Percentiles rank a stretch among this genome's conserved stretches.
Conservation (phyloP, 495 filamentous ascomycete species). For the Penicillium subrubescens region DNA sequence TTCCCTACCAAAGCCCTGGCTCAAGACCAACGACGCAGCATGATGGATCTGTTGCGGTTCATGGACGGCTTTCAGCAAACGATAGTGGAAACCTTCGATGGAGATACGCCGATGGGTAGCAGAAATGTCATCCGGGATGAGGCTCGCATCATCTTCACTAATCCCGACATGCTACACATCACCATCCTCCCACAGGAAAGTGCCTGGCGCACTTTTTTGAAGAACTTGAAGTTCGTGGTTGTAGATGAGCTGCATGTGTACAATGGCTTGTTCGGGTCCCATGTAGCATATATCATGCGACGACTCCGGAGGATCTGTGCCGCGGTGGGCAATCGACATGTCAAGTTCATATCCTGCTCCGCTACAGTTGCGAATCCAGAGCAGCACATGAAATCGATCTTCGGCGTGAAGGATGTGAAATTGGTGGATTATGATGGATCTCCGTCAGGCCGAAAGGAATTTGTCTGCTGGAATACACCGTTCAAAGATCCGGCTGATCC, state of each 20-base stretch:
- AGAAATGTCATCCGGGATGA: conserved; percentile 82
- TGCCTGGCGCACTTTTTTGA: conserved; percentile 82
- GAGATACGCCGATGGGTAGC: conserved; percentile 83
- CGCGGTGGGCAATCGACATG: conserved; percentile 82
- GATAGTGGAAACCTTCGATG: conserved; percentile 92
- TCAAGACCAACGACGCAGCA: conserved; percentile 88
- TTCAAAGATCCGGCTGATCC: conserved; percentile 90
- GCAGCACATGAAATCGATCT: conserved; percentile 90
- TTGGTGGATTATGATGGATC: conserved; percentile 91
- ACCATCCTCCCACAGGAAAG: conserved; percentile 93
- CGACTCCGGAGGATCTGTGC: conserved; percentile 86
- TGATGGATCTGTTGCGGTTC: conserved; percentile 79
- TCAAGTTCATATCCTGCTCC: conserved; percentile 96
- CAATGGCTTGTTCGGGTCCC: conserved; percentile 90
- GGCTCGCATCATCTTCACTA: conserved; percentile 93
- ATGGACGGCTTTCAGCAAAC: conserved; percentile 75
- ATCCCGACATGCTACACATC: conserved; percentile 97
- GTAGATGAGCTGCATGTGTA: conserved; percentile 93
- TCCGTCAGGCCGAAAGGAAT: conserved; percentile 91
- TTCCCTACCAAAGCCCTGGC: conserved; percentile 98
- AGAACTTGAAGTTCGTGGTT: conserved; percentile 89
- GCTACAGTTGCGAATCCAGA: conserved; percentile 95
- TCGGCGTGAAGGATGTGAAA: conserved; percentile 78
- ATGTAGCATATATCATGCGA: conserved; percentile 94
- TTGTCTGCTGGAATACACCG: conserved; percentile 97